Percentiles rank a stretch among this genome's conserved stretches.
Conservation (phyloP, 495 filamentous ascomycete species). For the Trichoderma virens region DNA sequence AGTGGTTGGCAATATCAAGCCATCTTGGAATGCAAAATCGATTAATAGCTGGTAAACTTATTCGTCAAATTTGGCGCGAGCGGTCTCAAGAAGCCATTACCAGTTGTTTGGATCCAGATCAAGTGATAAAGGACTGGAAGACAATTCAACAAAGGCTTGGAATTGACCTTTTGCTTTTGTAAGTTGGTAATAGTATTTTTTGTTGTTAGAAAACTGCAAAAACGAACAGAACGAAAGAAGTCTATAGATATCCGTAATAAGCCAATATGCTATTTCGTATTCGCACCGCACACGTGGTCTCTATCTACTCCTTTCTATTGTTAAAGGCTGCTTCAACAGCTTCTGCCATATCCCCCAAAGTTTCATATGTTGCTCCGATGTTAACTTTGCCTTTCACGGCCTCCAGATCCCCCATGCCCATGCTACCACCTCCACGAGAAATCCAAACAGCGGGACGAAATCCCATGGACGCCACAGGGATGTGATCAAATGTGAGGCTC, state of each 20-base stretch:
- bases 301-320: neutral
- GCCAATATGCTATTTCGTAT: neutral
- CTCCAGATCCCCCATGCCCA: neutral
- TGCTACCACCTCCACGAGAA: constrained; percentile 40
- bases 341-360: constrained; percentile 4
- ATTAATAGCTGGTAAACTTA: neutral
- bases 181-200: neutral
- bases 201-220: too few relatives aligned
- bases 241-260: too few relatives aligned
- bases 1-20: neutral
- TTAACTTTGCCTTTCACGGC: neutral
- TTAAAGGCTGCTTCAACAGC: constrained; percentile 5
- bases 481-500: constrained; percentile 64
- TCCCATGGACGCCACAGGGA: constrained; percentile 54
- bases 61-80: neutral
- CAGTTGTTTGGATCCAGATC: neutral
- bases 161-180: neutral
- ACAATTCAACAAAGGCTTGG: neutral
- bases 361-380: neutral
- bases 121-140: neutral
- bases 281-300: neutral
- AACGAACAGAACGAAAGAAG: too few relatives aligned
- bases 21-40: neutral
- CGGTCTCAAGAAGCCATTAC: neutral
- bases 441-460: constrained; percentile 63